phyloP scores from a whole-genome alignment of 192 early-diverging fungal genomes.

The Endogone sp. region DNA sequence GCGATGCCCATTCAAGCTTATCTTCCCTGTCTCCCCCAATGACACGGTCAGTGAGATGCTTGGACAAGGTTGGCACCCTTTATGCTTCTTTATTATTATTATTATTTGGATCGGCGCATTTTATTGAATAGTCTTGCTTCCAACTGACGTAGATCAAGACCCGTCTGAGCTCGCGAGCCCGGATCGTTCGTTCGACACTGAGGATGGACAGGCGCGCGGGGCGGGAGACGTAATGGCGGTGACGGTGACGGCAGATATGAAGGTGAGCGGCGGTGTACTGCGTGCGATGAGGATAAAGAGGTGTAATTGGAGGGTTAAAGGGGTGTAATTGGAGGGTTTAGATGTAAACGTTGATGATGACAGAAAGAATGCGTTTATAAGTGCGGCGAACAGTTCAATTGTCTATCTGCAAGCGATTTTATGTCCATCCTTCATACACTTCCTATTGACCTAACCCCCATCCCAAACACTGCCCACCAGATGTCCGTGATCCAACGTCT shows the following conservation, averaged over 20 bases:
- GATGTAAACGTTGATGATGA: no score
- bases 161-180: background rate
- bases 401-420: no score
- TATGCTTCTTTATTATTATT: background rate
- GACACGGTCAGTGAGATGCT: background rate
- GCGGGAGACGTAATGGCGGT: background rate
- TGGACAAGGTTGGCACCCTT: background rate
- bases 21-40: conserved; percentile 25
- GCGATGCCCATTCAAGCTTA: conserved; percentile 46
- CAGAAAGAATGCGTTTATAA: no score
- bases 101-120: background rate
- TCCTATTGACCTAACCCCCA: background rate
- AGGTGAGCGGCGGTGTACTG: conserved; percentile 6
- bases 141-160: background rate
- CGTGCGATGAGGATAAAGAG: background rate
- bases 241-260: conserved; percentile 17
- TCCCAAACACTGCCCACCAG: background rate
- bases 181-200: background rate
- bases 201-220: background rate
- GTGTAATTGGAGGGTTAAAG: conserved; percentile 13
- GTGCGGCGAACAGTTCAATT: conserved; percentile 1
- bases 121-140: background rate
- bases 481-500: conserved; percentile 21
- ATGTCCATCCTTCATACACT: no score
- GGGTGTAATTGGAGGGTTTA: no score